Base-by-base conservation (phyloP, 2,329 filamentous ascomycete species). In the Seiridium cupressi region DNA sequence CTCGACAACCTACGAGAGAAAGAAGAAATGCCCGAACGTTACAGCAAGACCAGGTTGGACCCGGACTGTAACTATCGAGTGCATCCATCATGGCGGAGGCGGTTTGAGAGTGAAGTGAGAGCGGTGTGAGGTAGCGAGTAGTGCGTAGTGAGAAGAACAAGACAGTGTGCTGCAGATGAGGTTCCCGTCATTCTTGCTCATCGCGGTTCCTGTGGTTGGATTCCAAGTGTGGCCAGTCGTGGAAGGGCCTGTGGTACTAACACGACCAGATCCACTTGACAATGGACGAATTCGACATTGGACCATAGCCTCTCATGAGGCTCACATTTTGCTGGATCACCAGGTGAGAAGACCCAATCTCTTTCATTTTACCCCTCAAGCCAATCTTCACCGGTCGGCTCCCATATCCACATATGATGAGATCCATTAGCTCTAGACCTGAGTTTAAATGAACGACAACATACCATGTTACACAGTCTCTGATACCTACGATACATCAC, bases 401-500 rank as follows among this genome's bases (percentile, higher is more conserved):
- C 53, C 44, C 51, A 9, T 35, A 40, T 35, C 51, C 56, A 44
- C 47, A 46, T 31, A 57, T 62, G 60, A 62, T 62, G 60, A 62
- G 54, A 44, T 44, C 46, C 26, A 38, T 62, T 62, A 62, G 60
- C 60, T 62, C 60, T 62, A 62, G 60, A 62, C 58, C 60, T 57
- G 60, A 62, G 57, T 58, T 54, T 48, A 34, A 34, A 62, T 54
- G 57, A 62, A 42, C 60, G 60, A 62, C 58, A 62, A 58, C 56
- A 56, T 47, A 54, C 40, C 57, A 62, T 62, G 60, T 60, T 62
- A 62, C 60, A 61, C 60, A 62, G 60, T 62, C 57, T 62, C 60
- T 62, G 60, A 61, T 57, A 11, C 26, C 53, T 2, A 26, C 18
- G 18, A 1, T 26, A 26, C 2, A 26, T 26, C 18, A 26, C 18